Percentiles rank a stretch among this genome's conserved stretches.
phyloP scores from a whole-genome alignment of 75 land plant genomes.

The Isoetes taiwanensis region DNA sequence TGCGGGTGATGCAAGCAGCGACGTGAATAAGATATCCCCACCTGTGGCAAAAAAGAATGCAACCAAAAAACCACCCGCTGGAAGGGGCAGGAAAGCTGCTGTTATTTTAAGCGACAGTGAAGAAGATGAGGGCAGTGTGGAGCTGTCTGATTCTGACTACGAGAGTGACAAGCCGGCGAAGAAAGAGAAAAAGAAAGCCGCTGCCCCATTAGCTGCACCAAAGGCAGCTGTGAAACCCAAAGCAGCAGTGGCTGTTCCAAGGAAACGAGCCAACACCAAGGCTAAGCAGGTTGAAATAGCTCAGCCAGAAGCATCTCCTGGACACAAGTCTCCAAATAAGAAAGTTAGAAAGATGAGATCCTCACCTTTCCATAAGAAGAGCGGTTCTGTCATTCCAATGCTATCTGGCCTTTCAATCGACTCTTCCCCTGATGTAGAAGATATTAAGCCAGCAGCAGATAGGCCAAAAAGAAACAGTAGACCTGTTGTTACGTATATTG shows the following conservation, averaged over 20 bases:
- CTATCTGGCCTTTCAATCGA: background rate
- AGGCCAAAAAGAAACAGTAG: slow-evolving; percentile 43
- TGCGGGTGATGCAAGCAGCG: slow-evolving; percentile 12
- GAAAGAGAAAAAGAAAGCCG: slow-evolving; percentile 5
- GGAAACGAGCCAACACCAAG: slow-evolving; percentile 21
- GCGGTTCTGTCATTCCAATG: slow-evolving; percentile 44
- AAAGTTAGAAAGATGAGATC: slow-evolving; percentile 86
- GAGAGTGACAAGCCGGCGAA: slow-evolving; percentile 2
- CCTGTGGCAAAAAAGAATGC: background rate
- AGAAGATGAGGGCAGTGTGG: slow-evolving; percentile 7
- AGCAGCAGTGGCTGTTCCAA: slow-evolving; percentile 15
- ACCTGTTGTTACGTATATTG: slow-evolving; percentile 31
- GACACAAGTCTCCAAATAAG: slow-evolving; percentile 44
- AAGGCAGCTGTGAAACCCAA: slow-evolving; percentile 6
- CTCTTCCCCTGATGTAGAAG: background rate
- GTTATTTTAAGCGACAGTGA: slow-evolving; percentile 16
- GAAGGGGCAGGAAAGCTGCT: slow-evolving; percentile 23
- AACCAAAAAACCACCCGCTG: slow-evolving; percentile 11
- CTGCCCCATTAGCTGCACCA: background rate
- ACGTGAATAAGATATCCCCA: too few relatives aligned
- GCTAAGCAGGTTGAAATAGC: background rate
- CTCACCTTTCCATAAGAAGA: slow-evolving; percentile 93
- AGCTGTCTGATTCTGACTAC: slow-evolving; percentile 10
- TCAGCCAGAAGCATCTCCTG: slow-evolving; percentile 7
- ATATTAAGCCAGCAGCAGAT: slow-evolving; percentile 6